A percentile compares a stretch with the other conserved stretches of the same genome.
These are phyloP conservation scores for Quercus variabilis DNA, from an alignment of 306 rosid species.

Conservation along the genomic window DNA sequence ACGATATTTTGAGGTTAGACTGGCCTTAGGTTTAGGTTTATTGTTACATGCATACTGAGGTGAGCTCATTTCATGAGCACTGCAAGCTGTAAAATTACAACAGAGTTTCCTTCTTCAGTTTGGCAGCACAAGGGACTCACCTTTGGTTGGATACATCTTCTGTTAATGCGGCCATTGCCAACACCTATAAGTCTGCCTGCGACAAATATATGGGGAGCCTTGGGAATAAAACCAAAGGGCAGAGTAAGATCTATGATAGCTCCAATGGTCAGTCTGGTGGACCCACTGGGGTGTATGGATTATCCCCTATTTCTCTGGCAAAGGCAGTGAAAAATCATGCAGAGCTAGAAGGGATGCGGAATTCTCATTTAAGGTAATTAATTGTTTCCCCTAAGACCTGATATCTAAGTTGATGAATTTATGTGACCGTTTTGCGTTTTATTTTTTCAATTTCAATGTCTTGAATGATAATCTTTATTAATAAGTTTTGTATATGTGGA, in stretches of 20 bases:
- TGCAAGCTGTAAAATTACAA: constrained; percentile 9
- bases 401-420: not conserved
- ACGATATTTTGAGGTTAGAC: not conserved
- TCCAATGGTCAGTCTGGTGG: constrained; percentile 39
- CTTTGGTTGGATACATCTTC: constrained; percentile 91
- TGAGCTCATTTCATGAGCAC: not conserved
- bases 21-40: not conserved
- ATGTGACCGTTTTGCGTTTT: constrained; percentile 18
- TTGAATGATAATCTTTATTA: constrained; percentile 1
- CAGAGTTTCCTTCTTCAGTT: constrained; percentile 45
- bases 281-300: constrained; percentile 47
- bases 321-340: constrained; percentile 85
- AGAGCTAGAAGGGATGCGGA: constrained; percentile 85
- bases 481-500: not conserved
- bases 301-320: constrained; percentile 68
- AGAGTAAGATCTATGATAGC: constrained; percentile 31
- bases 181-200: constrained; percentile 69
- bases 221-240: constrained; percentile 40
- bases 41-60: not conserved
- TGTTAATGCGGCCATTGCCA: constrained; percentile 84
- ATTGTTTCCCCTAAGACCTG: constrained; percentile 8
- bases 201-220: constrained; percentile 42
- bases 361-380: constrained; percentile 72
- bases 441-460: constrained; percentile 15
- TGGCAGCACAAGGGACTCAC: constrained; percentile 61